Conservation (phyloP, 2,329 filamentous ascomycete species). For the Fusarium irregulare region DNA sequence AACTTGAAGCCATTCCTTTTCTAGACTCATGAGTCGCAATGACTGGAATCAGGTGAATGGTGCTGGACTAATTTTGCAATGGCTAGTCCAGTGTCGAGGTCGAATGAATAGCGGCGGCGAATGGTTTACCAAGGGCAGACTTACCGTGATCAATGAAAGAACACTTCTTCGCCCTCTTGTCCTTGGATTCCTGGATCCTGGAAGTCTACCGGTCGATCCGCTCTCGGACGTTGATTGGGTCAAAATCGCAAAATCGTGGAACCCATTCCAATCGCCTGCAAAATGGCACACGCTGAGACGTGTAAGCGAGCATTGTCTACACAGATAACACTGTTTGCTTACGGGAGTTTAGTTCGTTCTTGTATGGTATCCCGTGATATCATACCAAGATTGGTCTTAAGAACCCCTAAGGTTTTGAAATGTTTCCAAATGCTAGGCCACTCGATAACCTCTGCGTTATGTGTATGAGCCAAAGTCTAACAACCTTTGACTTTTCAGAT, state of each 20-base stretch:
- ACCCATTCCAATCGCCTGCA: too few species aligned
- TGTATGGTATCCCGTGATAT: accelerated
- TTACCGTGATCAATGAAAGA: not conserved
- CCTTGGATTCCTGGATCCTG: too few species aligned
- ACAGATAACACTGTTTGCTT: too few species aligned
- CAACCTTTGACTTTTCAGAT: not conserved
- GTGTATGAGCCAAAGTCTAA: not conserved
- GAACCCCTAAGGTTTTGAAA: accelerated
- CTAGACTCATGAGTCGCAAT: not conserved
- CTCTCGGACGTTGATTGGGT: not conserved
- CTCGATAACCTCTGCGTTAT: not conserved
- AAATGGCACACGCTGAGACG: too few species aligned
- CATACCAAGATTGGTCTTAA: too few species aligned
- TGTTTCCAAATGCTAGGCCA: not conserved
- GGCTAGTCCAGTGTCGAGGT: not conserved
- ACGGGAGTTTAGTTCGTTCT: too few species aligned
- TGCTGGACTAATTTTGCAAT: accelerated
- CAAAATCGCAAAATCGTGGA: too few species aligned
- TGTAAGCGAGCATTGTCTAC: too few species aligned
- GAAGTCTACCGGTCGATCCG: too few species aligned
- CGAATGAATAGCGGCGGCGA: not conserved
- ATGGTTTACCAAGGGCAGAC: not conserved
- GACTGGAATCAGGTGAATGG: not conserved
- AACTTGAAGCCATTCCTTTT: not conserved
- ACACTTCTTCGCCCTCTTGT: too few species aligned